phyloP scores from a whole-genome alignment of 768 basidiomycete species.

The Mycena polygramma region DNA sequence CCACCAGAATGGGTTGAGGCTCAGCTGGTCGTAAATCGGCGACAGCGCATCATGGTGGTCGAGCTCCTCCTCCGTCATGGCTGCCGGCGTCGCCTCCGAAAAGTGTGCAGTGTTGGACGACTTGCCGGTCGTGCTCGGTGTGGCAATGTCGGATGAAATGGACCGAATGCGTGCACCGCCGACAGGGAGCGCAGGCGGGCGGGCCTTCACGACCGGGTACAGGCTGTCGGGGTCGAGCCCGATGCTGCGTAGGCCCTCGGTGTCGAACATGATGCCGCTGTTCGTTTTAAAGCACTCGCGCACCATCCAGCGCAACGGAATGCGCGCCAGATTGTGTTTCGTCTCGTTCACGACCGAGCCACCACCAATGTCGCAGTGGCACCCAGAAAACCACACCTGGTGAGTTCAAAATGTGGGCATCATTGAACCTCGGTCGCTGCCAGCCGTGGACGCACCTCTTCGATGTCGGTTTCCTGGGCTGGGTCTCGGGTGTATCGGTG shows the following conservation, averaged over 20 bases:
- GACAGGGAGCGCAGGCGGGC: constrained; percentile 47
- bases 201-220: constrained; percentile 48
- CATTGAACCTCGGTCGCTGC: too few species aligned
- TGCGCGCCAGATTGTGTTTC: constrained; percentile 59
- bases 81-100: neutral
- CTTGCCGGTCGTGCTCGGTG: too few species aligned
- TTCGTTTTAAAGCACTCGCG: constrained; percentile 71
- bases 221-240: constrained; percentile 58
- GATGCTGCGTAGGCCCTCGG: constrained; percentile 54
- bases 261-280: constrained; percentile 71
- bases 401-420: too few species aligned
- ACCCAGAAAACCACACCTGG: constrained; percentile 40
- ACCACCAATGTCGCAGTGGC: constrained; percentile 67
- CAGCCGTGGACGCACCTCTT: constrained; percentile 46
- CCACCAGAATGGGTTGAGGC: constrained; percentile 65
- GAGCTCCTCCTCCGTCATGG: constrained; percentile 61
- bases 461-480: constrained; percentile 51
- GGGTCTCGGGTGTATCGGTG: constrained; percentile 41
- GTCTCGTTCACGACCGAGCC: constrained; percentile 62
- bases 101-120: neutral
- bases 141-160: constrained; percentile 32
- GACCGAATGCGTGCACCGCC: constrained; percentile 37
- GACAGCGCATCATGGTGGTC: constrained; percentile 64
- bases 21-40: constrained; percentile 66
- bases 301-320: constrained; percentile 77